phyloP scores from a whole-genome alignment of 495 filamentous ascomycete species.

The Xylaria venustula region DNA sequence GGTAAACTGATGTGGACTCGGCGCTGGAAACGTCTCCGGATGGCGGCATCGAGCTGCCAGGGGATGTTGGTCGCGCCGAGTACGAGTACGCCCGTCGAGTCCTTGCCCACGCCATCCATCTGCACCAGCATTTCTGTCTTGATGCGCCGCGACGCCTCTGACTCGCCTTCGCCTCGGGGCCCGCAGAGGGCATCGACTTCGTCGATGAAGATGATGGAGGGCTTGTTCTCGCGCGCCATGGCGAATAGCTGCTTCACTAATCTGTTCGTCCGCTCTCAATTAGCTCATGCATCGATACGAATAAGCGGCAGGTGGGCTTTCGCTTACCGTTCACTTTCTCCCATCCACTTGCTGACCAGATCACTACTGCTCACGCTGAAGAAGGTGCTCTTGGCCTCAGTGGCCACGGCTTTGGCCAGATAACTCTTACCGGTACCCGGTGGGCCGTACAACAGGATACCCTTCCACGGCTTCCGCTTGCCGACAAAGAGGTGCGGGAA shows the following conservation, averaged over 20 bases:
- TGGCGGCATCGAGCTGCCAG: conserved; percentile 98
- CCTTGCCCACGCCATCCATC: conserved; percentile 98
- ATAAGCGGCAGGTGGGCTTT: background rate
- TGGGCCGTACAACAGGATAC: conserved; percentile 93
- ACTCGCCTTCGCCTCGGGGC: conserved; percentile 94
- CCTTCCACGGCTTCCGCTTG: conserved; percentile 97
- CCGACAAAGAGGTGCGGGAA: conserved; percentile 97
- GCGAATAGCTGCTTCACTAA: conserved; percentile 96
- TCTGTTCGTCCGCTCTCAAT: conserved; percentile 41
- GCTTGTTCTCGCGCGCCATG: conserved; percentile 97
- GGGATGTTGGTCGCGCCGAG: conserved; percentile 98
- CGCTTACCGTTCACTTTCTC: conserved; percentile 88
- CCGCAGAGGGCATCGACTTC: conserved; percentile 98
- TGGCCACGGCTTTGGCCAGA: conserved; percentile 94
- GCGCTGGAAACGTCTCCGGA: conserved; percentile 92
- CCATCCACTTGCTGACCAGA: conserved; percentile 99
- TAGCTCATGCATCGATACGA: background rate
- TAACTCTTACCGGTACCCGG: conserved; percentile 97
- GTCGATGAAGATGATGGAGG: conserved; percentile 99
- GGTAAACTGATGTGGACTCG: conserved; percentile 93
- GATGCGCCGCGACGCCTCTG: conserved; percentile 93
- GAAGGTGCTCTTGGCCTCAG: conserved; percentile 98
- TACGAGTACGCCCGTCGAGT: conserved; percentile 89
- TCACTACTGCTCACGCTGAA: conserved; percentile 98
- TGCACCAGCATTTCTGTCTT: conserved; percentile 98